Conservation (phyloP, 805 yeast genomes). For the Peterozyma xylosa region DNA sequence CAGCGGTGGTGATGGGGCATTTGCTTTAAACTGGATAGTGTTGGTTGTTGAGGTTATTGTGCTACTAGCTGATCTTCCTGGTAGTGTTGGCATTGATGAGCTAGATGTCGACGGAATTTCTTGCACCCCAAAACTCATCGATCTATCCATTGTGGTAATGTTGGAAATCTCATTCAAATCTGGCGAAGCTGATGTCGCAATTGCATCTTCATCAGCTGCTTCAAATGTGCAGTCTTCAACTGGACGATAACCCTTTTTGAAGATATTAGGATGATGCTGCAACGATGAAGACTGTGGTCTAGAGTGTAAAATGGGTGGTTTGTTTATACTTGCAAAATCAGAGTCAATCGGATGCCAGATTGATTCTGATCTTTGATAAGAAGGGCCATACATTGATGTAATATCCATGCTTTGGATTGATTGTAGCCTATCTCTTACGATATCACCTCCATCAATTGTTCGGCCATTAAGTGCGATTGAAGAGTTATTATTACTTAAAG, state of each 20-base stretch:
- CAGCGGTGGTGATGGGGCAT: background rate
- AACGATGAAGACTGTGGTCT: too few relatives aligned
- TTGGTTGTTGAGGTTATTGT: background rate
- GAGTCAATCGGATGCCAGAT: constrained; percentile 18
- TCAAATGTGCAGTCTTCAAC: background rate
- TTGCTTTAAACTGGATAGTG: background rate
- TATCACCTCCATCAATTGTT: too few relatives aligned
- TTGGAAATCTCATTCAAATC: too few relatives aligned
- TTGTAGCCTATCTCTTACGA: constrained; percentile 2
- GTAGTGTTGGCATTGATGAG: too few relatives aligned
- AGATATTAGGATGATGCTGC: too few relatives aligned
- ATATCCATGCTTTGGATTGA: constrained; percentile 9
- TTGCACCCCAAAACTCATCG: constrained; percentile 20
- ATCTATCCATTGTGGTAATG: constrained; percentile 3
- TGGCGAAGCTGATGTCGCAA: too few relatives aligned
- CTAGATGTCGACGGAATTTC: constrained; percentile 13
- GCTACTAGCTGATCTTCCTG: background rate
- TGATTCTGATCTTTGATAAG: constrained; percentile 9
- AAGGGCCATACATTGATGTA: constrained; percentile 8
- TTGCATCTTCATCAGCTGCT: background rate
- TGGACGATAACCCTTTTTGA: too few relatives aligned
- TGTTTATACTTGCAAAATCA: constrained; percentile 5
- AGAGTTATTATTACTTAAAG: too few relatives aligned
- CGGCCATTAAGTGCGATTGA: too few relatives aligned
- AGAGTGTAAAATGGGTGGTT: background rate